Conservation (phyloP, 2,329 filamentous ascomycete species). For the Clonostachys solani region DNA sequence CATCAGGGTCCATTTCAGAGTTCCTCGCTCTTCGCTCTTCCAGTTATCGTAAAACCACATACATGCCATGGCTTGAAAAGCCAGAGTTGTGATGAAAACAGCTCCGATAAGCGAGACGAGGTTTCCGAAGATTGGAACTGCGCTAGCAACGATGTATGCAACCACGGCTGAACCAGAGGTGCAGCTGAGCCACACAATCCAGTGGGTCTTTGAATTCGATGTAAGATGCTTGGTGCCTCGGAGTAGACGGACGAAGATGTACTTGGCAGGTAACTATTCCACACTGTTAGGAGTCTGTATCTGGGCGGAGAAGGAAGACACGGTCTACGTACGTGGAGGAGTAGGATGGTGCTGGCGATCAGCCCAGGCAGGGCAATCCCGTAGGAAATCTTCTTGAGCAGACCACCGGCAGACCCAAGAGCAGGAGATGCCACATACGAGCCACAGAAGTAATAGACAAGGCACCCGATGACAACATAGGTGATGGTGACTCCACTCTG, state of each 20-base stretch:
- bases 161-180: constrained; percentile 1
- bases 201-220: constrained; percentile 13
- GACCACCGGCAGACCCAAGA: constrained; percentile 34
- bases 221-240: constrained; percentile 14
- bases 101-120: constrained; percentile 11
- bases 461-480: constrained; percentile 22
- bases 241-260: constrained; percentile 47
- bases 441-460: constrained; percentile 41
- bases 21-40: constrained; percentile 2
- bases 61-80: constrained; percentile 20
- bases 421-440: constrained; percentile 39
- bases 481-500: constrained; percentile 19
- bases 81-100: constrained; percentile 15
- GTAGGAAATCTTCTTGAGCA: constrained; percentile 38
- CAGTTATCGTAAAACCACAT: constrained; percentile 40
- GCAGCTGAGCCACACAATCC: constrained; percentile 12
- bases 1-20: no score
- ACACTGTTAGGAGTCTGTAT: constrained; percentile 7
- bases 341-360: constrained; percentile 15
- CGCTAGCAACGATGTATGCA: constrained; percentile 5
- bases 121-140: constrained; percentile 4
- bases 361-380: constrained; percentile 27
- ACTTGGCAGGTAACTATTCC: constrained; percentile 39
- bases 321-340: constrained; percentile 2
- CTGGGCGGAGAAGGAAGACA: constrained; percentile 31